A percentile compares a stretch with the other conserved stretches of the same genome.
These are phyloP conservation scores for Chaetomium olivaceum DNA, from an alignment of 2,329 filamentous ascomycete species.

Conservation along the genomic window DNA sequence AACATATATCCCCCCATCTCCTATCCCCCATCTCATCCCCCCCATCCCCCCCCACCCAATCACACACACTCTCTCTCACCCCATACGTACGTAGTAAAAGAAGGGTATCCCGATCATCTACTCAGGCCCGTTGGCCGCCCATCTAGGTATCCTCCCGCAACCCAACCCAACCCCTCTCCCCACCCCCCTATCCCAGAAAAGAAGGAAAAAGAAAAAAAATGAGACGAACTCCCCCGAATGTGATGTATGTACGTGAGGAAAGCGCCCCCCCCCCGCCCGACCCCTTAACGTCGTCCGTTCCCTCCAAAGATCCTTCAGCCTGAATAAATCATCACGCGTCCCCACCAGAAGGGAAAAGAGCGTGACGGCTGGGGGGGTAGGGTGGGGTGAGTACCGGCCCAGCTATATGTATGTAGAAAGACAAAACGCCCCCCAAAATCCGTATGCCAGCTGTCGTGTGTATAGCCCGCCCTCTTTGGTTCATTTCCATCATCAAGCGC, in stretches of 20 bases:
- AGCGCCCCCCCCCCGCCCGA: background rate
- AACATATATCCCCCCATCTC: background rate
- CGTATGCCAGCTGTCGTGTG: background rate
- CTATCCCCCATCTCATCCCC: background rate
- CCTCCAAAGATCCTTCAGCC: background rate
- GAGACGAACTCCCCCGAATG: background rate
- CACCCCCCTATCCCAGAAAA: background rate
- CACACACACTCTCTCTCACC: background rate
- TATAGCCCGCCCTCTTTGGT: background rate
- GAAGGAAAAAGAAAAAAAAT: background rate
- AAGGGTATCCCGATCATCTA: slow-evolving; percentile 9
- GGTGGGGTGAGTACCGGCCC: background rate
- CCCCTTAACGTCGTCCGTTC: background rate
- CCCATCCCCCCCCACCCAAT: background rate
- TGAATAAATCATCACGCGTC: background rate
- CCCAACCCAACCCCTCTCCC: no score
- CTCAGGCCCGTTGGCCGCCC: background rate
- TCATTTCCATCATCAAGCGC: background rate
- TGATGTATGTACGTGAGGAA: background rate
- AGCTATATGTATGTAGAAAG: background rate
- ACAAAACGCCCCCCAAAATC: background rate
- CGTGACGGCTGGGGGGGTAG: background rate
- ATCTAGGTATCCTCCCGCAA: background rate
- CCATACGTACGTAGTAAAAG: background rate
- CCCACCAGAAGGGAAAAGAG: background rate